These are phyloP conservation scores for Salix purpurea DNA, from an alignment of 345 rosid genomes.

Conservation along the genomic window DNA sequence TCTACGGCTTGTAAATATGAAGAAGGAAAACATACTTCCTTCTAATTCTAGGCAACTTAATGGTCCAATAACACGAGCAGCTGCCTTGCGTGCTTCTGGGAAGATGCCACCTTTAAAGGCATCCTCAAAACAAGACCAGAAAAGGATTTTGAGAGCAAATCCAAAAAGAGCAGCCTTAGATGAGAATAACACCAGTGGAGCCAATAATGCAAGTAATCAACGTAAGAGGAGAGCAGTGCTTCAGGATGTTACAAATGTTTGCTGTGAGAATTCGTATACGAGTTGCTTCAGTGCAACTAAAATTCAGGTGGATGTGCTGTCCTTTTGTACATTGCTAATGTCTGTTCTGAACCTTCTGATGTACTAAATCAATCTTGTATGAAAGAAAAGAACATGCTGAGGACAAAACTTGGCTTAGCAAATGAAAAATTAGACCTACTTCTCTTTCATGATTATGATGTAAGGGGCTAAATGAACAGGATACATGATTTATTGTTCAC, in stretches of 20 bases:
- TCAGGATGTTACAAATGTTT: constrained; percentile 67
- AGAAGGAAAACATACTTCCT: constrained; percentile 39
- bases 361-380: not conserved
- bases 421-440: not conserved
- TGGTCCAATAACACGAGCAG: constrained; percentile 66
- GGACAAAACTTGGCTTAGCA: not conserved
- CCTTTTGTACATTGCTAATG: not conserved
- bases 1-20: constrained; percentile 46
- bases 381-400: not conserved
- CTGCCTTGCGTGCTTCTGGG: constrained; percentile 42
- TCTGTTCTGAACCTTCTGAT: not conserved
- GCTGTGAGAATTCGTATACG: constrained; percentile 33
- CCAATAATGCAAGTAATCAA: constrained; percentile 22
- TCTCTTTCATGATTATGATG: not conserved
- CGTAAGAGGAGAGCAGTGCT: constrained; percentile 66
- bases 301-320: constrained; percentile 42
- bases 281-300: constrained; percentile 53
- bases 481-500: not conserved
- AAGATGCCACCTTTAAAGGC: constrained; percentile 30
- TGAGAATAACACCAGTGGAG: constrained; percentile 35
- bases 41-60: constrained; percentile 28
- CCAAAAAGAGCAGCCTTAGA: constrained; percentile 50
- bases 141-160: constrained; percentile 29
- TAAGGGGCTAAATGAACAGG: not conserved
- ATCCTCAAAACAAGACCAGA: constrained; percentile 33